A percentile compares a stretch with the other conserved stretches of the same genome.
Conservation (phyloP, 169 alveolate genomes). For the Plasmodium sp. region DNA sequence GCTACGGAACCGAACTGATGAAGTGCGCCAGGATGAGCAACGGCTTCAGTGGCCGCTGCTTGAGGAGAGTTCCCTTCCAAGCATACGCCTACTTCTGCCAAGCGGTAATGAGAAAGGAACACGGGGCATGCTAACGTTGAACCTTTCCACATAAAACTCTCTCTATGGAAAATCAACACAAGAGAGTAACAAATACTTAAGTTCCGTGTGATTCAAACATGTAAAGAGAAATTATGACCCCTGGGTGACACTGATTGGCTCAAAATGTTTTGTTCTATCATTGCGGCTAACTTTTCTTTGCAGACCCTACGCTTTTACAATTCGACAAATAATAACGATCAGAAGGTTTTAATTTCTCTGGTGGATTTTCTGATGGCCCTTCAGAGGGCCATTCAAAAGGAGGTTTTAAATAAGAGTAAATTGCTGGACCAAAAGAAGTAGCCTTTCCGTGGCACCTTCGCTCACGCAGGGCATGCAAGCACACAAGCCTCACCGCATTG, state of each 20-base stretch:
- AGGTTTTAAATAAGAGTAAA: slow-evolving; percentile 17
- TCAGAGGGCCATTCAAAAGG: slow-evolving; percentile 52
- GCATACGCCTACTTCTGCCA: slow-evolving; percentile 79
- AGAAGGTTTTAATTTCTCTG: slow-evolving; percentile 47
- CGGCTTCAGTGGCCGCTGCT: slow-evolving; percentile 84
- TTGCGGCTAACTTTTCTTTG: neutral
- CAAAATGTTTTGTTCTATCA: neutral
- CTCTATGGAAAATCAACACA: neutral
- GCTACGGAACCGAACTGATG: slow-evolving; percentile 52
- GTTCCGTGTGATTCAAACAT: neutral
- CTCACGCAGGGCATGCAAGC: neutral
- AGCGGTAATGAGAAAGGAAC: slow-evolving; percentile 49
- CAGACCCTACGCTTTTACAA: slow-evolving; percentile 72
- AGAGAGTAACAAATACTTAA: neutral
- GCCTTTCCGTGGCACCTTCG: neutral
- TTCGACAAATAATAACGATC: slow-evolving; percentile 34
- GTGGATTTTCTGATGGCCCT: slow-evolving; percentile 65
- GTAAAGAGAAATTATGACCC: neutral
- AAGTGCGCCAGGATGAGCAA: slow-evolving; percentile 71
- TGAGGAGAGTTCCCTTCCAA: slow-evolving; percentile 86
- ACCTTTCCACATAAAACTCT: neutral
- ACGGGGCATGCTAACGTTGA: neutral
- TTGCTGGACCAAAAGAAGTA: slow-evolving; percentile 20
- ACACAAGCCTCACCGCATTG: neutral
- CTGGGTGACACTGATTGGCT: neutral